Conservation (phyloP, 805 yeast genomes). For the Ogataea thermomethanolica region DNA sequence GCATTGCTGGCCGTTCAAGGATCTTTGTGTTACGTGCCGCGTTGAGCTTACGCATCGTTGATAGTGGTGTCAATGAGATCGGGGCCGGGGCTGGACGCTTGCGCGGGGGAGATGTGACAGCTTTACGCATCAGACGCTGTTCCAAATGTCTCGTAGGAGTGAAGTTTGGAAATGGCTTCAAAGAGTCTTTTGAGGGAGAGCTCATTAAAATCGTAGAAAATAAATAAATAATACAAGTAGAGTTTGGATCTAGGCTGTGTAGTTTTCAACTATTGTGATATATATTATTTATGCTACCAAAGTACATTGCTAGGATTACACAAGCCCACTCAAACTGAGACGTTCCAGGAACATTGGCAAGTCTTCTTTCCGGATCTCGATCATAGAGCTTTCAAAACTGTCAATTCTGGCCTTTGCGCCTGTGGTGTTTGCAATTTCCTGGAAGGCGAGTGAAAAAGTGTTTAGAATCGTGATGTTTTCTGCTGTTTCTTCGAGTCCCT, state of each 20-base stretch:
- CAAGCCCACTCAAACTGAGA: constrained; percentile 68
- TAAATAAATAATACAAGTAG: constrained; percentile 1
- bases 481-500: constrained; percentile 31
- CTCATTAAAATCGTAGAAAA: constrained; percentile 1
- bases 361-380: constrained; percentile 86
- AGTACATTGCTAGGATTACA: constrained; percentile 18
- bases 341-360: constrained; percentile 82
- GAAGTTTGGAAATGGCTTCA: constrained; percentile 3
- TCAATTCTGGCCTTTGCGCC: constrained; percentile 90
- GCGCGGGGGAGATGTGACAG: constrained; percentile 9
- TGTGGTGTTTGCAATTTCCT: constrained; percentile 75
- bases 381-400: constrained; percentile 91
- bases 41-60: constrained; percentile 13
- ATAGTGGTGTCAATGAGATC: constrained; percentile 15
- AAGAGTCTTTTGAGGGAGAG: constrained; percentile 4
- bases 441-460: constrained; percentile 88
- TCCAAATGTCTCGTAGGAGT: constrained; percentile 9
- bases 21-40: constrained; percentile 1
- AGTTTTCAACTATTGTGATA: neutral
- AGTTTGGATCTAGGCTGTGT: constrained; percentile 8
- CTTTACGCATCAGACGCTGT: constrained; percentile 4
- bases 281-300: too few relatives aligned
- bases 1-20: constrained; percentile 4
- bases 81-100: constrained; percentile 7
- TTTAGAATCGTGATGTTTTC: constrained; percentile 54